Percentiles rank a stretch among this genome's conserved stretches.
phyloP scores from a whole-genome alignment of 1,139 yeast species.

The Kurtzmaniella quercitrusa region DNA sequence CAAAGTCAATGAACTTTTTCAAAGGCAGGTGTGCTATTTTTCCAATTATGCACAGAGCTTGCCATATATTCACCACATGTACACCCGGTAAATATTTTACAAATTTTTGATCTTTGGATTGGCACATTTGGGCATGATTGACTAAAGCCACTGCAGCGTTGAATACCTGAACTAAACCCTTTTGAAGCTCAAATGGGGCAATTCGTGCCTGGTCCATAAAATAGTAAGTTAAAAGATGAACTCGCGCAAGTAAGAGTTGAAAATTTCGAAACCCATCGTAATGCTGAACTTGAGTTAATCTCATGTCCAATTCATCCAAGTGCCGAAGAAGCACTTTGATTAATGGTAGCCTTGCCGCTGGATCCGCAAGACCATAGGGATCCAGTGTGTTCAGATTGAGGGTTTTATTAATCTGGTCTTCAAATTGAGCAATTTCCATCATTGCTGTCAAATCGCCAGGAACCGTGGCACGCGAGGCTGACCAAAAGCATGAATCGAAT shows the following conservation, averaged over 20 bases:
- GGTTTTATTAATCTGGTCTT: slow-evolving; percentile 78
- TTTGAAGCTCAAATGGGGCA: slow-evolving; percentile 59
- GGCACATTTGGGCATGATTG: slow-evolving; percentile 61
- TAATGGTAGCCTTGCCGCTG: slow-evolving; percentile 68
- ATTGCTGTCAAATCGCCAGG: slow-evolving; percentile 57
- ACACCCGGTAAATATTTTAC: slow-evolving; percentile 81
- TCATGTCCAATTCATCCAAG: slow-evolving; percentile 68
- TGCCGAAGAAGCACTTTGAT: slow-evolving; percentile 67
- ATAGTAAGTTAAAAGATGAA: slow-evolving; percentile 76
- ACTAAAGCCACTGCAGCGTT: slow-evolving; percentile 73
- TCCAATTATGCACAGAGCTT: slow-evolving; percentile 80
- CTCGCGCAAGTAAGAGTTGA: slow-evolving; percentile 65
- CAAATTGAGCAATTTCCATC: slow-evolving; percentile 80
- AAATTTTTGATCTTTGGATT: slow-evolving; percentile 55
- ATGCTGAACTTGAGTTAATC: slow-evolving; percentile 23
- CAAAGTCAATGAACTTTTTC: slow-evolving; percentile 60
- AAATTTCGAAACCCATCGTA: slow-evolving; percentile 65
- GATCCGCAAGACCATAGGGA: slow-evolving; percentile 60
- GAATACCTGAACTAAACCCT: slow-evolving; percentile 72
- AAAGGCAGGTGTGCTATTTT: slow-evolving; percentile 74
- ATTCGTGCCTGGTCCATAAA: slow-evolving; percentile 63
- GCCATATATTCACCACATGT: slow-evolving; percentile 81
- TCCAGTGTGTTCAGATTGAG: slow-evolving; percentile 70
- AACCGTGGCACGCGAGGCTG: slow-evolving; percentile 30
- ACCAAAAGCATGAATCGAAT: slow-evolving; percentile 70